Conservation (phyloP, 139 green algal genomes). For the Tetradesmus lagerheimii region DNA sequence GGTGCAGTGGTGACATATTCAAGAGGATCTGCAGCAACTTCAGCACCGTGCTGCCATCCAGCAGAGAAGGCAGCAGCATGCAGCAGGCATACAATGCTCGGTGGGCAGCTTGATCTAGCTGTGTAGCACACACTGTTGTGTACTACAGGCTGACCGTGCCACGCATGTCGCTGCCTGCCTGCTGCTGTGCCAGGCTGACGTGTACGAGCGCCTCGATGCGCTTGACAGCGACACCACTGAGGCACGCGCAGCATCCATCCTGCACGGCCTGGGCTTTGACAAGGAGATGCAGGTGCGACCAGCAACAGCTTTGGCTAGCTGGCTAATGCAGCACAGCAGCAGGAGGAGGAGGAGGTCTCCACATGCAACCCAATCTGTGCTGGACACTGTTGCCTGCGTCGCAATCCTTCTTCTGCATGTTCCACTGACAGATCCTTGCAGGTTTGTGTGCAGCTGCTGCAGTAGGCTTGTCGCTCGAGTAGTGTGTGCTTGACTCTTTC, state of each 20-base stretch:
- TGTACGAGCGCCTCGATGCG: constrained; percentile 73
- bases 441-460: too few species aligned
- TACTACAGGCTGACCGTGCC: neutral
- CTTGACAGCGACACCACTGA: constrained; percentile 88
- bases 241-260: constrained; percentile 84
- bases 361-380: too few species aligned
- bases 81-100: neutral
- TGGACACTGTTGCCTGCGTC: too few species aligned
- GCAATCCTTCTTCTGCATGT: too few species aligned
- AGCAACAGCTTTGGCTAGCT: neutral
- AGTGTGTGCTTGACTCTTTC: neutral
- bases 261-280: constrained; percentile 96
- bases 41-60: neutral
- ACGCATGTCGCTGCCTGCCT: neutral
- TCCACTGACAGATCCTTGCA: too few species aligned
- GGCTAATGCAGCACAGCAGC: neutral
- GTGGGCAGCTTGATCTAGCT: too few species aligned
- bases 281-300: constrained; percentile 84
- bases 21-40: neutral
- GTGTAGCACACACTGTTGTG: neutral
- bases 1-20: neutral
- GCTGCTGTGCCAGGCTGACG: constrained; percentile 31
- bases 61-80: neutral
- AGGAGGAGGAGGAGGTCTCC: too few species aligned
- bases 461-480: too few species aligned